phyloP scores from a whole-genome alignment of 2,329 filamentous ascomycete species.

The Aspergillus latus region DNA sequence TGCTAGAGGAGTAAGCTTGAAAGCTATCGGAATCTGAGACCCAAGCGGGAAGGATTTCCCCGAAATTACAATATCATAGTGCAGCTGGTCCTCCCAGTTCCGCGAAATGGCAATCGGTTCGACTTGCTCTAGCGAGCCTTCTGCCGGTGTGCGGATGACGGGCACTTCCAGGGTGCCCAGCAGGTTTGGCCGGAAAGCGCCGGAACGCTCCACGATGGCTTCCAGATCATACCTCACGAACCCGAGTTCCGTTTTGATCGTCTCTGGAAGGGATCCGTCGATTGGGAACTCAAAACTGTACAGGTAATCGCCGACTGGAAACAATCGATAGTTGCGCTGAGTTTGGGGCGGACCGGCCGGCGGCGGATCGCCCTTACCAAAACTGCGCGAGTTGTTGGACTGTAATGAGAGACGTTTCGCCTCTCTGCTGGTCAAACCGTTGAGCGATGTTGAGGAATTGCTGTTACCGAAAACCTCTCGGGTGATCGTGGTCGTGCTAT shows the following conservation, averaged over 20 bases:
- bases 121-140: slow-evolving; percentile 83
- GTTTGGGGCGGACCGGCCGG: slow-evolving; percentile 59
- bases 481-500: slow-evolving; percentile 32
- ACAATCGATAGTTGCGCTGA: slow-evolving; percentile 81
- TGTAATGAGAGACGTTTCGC: slow-evolving; percentile 72
- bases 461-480: slow-evolving; percentile 43
- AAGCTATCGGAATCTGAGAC: slow-evolving; percentile 86
- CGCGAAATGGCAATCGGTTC: slow-evolving; percentile 92
- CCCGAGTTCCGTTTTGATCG: slow-evolving; percentile 81
- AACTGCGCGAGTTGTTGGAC: slow-evolving; percentile 79
- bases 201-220: slow-evolving; percentile 78
- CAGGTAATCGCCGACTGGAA: slow-evolving; percentile 71
- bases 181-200: slow-evolving; percentile 86
- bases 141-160: slow-evolving; percentile 80
- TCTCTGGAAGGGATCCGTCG: slow-evolving; percentile 76
- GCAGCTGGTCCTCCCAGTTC: slow-evolving; percentile 91
- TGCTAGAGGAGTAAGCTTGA: slow-evolving; percentile 87
- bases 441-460: slow-evolving; percentile 42
- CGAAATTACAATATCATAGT: slow-evolving; percentile 94
- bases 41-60: slow-evolving; percentile 93
- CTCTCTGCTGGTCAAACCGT: slow-evolving; percentile 46
- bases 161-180: slow-evolving; percentile 78
- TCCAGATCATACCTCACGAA: slow-evolving; percentile 87
- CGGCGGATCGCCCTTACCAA: slow-evolving; percentile 72
- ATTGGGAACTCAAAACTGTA: slow-evolving; percentile 80